Evolutionary conservation across 2,329 filamentous ascomycete species (phyloP), one percentile per base, ranked within the genome.

Genomic region (Scedosporium apiospermum): DNA sequence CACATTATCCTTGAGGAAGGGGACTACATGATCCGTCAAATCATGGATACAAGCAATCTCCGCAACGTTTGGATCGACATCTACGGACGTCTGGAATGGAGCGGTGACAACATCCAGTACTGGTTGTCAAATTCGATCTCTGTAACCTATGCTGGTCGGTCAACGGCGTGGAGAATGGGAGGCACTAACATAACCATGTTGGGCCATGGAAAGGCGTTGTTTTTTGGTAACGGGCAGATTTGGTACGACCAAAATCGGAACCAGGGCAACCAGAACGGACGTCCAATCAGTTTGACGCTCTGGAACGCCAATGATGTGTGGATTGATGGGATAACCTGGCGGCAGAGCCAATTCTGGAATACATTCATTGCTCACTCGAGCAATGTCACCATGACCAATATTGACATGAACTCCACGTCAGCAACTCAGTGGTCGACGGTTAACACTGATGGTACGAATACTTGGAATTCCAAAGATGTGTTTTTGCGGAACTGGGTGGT

Each of bases 331-430:
- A 64, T 85, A 16, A 73, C 74, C 2, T 84, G 83, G 65, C 71
- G 86, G 6, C 78, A 82, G 64, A 82, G 78, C 64, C 83, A 86
- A 71, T 86, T 86, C 83, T 86, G 83, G 78, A 80, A 80, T 0
- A 80, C 85, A 76, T 79, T 79, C 1, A 75, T 83, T 34, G 80
- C 80, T 9, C 71, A 80, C 68, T 80, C 78, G 3, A 64, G 76
- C 6, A 71, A 80, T 58, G 70, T 80, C 1, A 70, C 80, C 0
- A 72, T 85, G 6, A 73, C 80, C 59, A 75, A 80, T 64, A 82
- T 85, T 3, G 80, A 77, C 65, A 76, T 83, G 62, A 84, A 84
- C 71, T 84, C 77, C 68, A 79, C 77, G 0, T 74, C 73, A 0
- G 65, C 61, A 10, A 70, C 67, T 59, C 61, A 67, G 61, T 70